Conservation (phyloP, 2,329 filamentous ascomycete species). For the Fusarium paranaense region DNA sequence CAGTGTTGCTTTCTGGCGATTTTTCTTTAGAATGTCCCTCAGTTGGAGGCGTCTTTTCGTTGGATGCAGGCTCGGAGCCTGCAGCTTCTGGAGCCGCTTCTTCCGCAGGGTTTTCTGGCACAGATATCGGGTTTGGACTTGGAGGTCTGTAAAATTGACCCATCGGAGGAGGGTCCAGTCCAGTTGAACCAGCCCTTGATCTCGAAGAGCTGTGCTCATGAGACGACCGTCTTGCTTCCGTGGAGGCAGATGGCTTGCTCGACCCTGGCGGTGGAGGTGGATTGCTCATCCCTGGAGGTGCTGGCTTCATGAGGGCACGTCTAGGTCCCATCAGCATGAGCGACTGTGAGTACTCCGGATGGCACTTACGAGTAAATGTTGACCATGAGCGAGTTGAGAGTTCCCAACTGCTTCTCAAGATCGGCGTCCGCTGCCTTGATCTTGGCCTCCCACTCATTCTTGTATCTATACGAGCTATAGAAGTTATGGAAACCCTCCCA, state of each 20-base stretch:
- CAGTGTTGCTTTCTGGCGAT: neutral
- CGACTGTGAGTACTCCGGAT: neutral
- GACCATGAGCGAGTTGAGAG: constrained; percentile 47
- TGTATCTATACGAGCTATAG: constrained; percentile 50
- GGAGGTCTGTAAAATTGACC: constrained; percentile 6
- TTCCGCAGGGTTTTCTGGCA: neutral
- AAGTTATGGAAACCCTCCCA: constrained; percentile 44
- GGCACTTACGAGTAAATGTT: constrained; percentile 49
- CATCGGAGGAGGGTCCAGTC: constrained; percentile 29
- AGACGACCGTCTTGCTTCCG: neutral
- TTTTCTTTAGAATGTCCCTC: neutral
- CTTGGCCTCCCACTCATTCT: constrained; percentile 48
- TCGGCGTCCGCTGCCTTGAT: constrained; percentile 45
- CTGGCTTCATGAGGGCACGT: constrained; percentile 46
- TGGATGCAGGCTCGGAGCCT: rapidly evolving
- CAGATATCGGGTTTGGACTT: neutral
- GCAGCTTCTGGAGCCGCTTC: neutral
- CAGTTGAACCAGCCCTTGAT: constrained; percentile 6
- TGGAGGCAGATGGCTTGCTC: neutral
- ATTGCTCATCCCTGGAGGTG: constrained; percentile 28
- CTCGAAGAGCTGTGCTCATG: neutral
- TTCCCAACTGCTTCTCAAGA: constrained; percentile 45
- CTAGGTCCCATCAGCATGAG: constrained; percentile 23
- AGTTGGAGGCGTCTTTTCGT: neutral
- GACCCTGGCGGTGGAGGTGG: constrained; percentile 29